Evolutionary conservation across 257 asterid species (phyloP).

Genomic region (Ligustrum vulgare): DNA sequence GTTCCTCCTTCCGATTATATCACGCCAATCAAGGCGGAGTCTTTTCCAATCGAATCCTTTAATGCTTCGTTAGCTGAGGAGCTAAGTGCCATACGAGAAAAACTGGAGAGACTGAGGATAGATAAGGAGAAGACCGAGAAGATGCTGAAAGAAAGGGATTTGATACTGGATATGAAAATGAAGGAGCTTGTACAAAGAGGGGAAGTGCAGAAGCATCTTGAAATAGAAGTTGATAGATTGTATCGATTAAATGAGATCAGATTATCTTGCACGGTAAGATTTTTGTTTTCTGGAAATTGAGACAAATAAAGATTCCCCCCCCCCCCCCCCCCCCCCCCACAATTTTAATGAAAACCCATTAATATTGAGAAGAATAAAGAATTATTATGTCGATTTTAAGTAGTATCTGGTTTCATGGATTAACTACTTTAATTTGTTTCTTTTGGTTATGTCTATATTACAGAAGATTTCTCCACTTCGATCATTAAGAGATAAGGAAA

Average conservation of each 20-base stretch:
- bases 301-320: too few species aligned
- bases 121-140: conserved; percentile 59
- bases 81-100: conserved; percentile 62
- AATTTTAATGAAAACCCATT: background rate
- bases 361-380: background rate
- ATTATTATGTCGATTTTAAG: too few species aligned
- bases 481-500: conserved; percentile 61
- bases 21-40: conserved; percentile 17
- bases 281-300: background rate
- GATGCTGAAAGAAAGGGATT: conserved; percentile 45
- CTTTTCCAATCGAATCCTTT: conserved; percentile 22
- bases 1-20: conserved; percentile 29
- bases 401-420: background rate
- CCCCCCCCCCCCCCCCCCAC: too few species aligned
- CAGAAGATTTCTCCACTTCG: conserved; percentile 58
- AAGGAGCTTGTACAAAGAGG: conserved; percentile 57
- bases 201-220: conserved; percentile 70
- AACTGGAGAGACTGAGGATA: conserved; percentile 53
- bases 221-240: conserved; percentile 83
- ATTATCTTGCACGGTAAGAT: conserved; percentile 60
- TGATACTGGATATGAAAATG: conserved; percentile 56
- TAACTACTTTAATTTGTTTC: background rate
- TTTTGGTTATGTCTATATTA: background rate
- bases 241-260: conserved; percentile 76
- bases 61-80: conserved; percentile 74